Evolutionary conservation across 768 basidiomycete species (phyloP).

Genomic region (Vararia minispora): DNA sequence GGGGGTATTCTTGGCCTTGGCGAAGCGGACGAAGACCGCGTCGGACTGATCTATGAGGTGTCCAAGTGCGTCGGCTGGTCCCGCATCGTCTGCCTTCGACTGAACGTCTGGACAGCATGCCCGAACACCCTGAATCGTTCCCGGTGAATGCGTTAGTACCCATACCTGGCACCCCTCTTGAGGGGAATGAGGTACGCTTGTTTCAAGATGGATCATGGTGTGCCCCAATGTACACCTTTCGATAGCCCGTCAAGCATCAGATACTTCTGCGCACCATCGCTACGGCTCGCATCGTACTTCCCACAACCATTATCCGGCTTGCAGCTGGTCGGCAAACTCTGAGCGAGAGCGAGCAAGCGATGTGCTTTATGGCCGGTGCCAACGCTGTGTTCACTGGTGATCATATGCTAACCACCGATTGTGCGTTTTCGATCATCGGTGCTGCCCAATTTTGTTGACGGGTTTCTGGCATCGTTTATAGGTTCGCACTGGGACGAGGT

Average conservation of each 20-base stretch:
- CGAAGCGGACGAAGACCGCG: slow-evolving; percentile 80
- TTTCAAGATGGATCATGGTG: background rate
- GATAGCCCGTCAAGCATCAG: slow-evolving; percentile 69
- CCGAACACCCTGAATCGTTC: slow-evolving; percentile 97
- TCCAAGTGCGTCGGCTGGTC: slow-evolving; percentile 51
- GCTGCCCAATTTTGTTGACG: slow-evolving; percentile 3
- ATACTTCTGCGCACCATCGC: slow-evolving; percentile 89
- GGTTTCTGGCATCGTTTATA: slow-evolving; percentile 20
- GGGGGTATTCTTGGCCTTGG: slow-evolving; percentile 94
- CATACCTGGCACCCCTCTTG: slow-evolving; percentile 88
- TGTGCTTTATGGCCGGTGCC: slow-evolving; percentile 98
- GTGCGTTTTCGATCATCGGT: slow-evolving; percentile 39
- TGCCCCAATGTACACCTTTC: background rate
- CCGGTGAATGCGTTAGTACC: slow-evolving; percentile 97
- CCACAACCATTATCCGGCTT: slow-evolving; percentile 86
- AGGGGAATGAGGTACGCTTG: slow-evolving; percentile 66
- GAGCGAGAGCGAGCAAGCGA: slow-evolving; percentile 84
- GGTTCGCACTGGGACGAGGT: slow-evolving; percentile 94
- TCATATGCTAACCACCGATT: slow-evolving; percentile 94
- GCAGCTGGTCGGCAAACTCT: slow-evolving; percentile 90
- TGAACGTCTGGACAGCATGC: slow-evolving; percentile 44
- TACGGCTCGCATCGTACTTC: slow-evolving; percentile 87
- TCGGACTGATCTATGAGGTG: slow-evolving; percentile 91
- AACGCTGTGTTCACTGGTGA: slow-evolving; percentile 99
- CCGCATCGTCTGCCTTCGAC: background rate